These are phyloP conservation scores for Pleodorina starrii DNA, from an alignment of 139 green algal species.

Conservation along the genomic window DNA sequence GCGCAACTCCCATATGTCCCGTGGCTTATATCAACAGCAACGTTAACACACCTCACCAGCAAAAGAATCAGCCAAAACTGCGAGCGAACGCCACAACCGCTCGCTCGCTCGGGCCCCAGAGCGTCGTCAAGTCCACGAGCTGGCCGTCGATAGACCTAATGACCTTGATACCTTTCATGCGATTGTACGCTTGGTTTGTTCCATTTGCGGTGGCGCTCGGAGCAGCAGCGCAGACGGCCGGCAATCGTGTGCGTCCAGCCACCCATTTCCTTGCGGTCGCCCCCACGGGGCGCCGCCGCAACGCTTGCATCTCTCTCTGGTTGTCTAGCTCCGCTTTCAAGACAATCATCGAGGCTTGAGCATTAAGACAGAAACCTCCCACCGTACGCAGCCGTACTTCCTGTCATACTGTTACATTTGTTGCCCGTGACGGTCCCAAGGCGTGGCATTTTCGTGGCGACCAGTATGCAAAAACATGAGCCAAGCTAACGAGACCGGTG, in stretches of 20 bases:
- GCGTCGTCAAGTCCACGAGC: conserved; percentile 59
- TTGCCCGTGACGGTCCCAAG: too few species aligned
- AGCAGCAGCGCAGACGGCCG: not conserved
- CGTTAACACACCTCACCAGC: conserved; percentile 71
- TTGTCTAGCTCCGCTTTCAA: too few species aligned
- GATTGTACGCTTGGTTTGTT: conserved; percentile 12
- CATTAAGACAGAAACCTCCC: too few species aligned
- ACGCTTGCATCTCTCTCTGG: not conserved
- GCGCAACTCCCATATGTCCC: too few species aligned
- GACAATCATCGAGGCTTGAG: too few species aligned
- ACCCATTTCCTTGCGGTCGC: not conserved
- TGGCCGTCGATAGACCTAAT: conserved; percentile 58
- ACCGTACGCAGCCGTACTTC: too few species aligned
- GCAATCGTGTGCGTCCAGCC: not conserved
- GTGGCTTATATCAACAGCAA: too few species aligned
- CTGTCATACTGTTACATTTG: too few species aligned
- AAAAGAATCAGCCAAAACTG: conserved; percentile 89
- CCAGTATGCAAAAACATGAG: too few species aligned
- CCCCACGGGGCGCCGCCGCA: not conserved
- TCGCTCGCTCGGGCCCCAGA: conserved; percentile 76
- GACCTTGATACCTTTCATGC: conserved; percentile 42
- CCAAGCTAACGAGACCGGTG: too few species aligned
- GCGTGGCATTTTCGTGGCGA: too few species aligned
- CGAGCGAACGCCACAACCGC: conserved; percentile 77
- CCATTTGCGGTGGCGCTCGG: not conserved